A percentile compares a stretch with the other conserved stretches of the same genome.
phyloP scores from a whole-genome alignment of 495 filamentous ascomycete species.

The Xylaria intraflava region DNA sequence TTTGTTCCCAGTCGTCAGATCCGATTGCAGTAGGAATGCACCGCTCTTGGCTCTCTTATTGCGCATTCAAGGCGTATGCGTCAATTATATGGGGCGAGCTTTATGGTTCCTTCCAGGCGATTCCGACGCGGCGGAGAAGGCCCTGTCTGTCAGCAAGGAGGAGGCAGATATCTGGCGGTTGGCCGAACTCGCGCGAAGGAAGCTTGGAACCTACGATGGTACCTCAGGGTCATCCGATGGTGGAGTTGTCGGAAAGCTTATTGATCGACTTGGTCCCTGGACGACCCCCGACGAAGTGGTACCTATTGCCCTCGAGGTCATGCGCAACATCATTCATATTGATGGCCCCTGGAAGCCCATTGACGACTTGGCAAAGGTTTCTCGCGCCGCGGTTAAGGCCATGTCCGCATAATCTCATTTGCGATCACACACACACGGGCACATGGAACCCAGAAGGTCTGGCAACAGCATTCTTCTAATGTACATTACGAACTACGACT shows the following conservation, averaged over 20 bases:
- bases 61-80: constrained; percentile 25
- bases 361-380: constrained; percentile 16
- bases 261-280: constrained; percentile 28
- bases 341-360: constrained; percentile 21
- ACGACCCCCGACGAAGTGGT: constrained; percentile 22
- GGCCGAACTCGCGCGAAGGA: constrained; percentile 17
- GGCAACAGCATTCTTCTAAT: constrained; percentile 9
- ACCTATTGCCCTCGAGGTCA: constrained; percentile 20
- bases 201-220: constrained; percentile 19
- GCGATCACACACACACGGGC: not conserved
- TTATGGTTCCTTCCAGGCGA: constrained; percentile 20
- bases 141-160: constrained; percentile 15
- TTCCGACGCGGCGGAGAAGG: constrained; percentile 10
- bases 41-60: constrained; percentile 18
- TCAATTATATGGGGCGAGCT: constrained; percentile 18
- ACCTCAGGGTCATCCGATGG: constrained; percentile 19
- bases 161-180: constrained; percentile 20
- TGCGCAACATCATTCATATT: constrained; percentile 17
- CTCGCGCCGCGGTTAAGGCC: constrained; percentile 15
- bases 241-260: constrained; percentile 22
- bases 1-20: constrained; percentile 15
- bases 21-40: constrained; percentile 17
- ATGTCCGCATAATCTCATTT: not conserved
- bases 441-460: not conserved
- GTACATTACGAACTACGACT: constrained; percentile 26